Conservation (phyloP, 169 alveolate genomes). For the Plasmodium inui region DNA sequence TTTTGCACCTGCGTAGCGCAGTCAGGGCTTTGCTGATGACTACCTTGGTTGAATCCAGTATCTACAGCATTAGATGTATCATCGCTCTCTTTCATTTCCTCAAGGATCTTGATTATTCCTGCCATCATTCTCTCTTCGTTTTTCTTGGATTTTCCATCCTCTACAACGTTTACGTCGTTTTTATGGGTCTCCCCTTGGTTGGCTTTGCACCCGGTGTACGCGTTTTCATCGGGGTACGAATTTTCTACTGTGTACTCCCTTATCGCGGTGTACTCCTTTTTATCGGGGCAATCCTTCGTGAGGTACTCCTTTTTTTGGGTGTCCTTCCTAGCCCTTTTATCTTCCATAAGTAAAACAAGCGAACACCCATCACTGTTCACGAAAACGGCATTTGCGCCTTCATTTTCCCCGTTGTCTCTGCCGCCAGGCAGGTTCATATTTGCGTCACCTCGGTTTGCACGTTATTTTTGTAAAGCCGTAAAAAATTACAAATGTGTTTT, state of each 20-base stretch:
- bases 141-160: background rate
- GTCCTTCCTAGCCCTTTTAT: slow-evolving; percentile 12
- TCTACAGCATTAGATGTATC: background rate
- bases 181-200: background rate
- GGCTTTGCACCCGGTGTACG: background rate
- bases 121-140: background rate
- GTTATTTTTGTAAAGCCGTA: background rate
- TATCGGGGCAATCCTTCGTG: background rate
- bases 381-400: slow-evolving; percentile 8
- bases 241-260: background rate
- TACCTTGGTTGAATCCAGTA: background rate
- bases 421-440: background rate
- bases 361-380: slow-evolving; percentile 50
- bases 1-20: background rate
- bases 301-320: background rate
- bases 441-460: slow-evolving; percentile 2
- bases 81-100: slow-evolving; percentile 2
- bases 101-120: slow-evolving; percentile 1
- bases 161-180: background rate
- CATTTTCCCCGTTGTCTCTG: background rate
- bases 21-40: background rate
- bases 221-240: background rate
- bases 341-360: slow-evolving; percentile 51
- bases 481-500: background rate
- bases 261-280: background rate